Percentiles rank a stretch among this genome's conserved stretches.
Conservation (phyloP, 2,329 filamentous ascomycete species). For the Penicillium sp. region DNA sequence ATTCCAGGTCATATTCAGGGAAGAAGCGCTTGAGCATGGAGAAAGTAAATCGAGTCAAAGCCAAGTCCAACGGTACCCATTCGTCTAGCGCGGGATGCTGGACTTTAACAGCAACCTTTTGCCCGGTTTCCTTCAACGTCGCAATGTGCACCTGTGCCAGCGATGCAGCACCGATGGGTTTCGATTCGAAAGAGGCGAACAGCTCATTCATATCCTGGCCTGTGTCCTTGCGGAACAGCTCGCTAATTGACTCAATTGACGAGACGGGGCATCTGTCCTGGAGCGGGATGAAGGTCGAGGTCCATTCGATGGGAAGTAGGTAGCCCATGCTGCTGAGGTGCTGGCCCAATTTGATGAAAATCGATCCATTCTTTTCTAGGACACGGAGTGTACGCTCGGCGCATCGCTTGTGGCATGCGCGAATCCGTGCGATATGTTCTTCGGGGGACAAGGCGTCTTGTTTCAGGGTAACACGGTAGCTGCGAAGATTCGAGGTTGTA, state of each 20-base stretch:
- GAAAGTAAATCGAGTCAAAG: constrained; percentile 85
- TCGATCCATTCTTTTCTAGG: constrained; percentile 92
- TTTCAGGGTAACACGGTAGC: constrained; percentile 84
- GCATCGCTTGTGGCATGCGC: constrained; percentile 87
- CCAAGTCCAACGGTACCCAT: constrained; percentile 85
- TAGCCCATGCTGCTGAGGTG: constrained; percentile 97
- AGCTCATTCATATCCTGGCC: constrained; percentile 74
- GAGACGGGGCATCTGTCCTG: constrained; percentile 96
- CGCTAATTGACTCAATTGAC: constrained; percentile 78
- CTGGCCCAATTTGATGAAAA: constrained; percentile 97
- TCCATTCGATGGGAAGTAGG: constrained; percentile 87
- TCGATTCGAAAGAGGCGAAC: constrained; percentile 78
- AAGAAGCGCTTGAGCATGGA: constrained; percentile 88
- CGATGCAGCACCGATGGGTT: constrained; percentile 88
- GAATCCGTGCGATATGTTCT: constrained; percentile 67
- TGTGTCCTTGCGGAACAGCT: constrained; percentile 84
- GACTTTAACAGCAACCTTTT: constrained; percentile 92
- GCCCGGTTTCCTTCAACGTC: constrained; percentile 74
- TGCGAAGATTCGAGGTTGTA: constrained; percentile 38
- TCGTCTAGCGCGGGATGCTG: constrained; percentile 88
- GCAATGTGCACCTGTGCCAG: constrained; percentile 93
- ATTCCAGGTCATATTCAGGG: constrained; percentile 95
- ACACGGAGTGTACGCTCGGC: constrained; percentile 82
- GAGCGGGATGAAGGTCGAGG: constrained; percentile 88
- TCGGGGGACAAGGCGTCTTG: constrained; percentile 61